A percentile compares a stretch with the other conserved stretches of the same genome.
Evolutionary conservation across 345 rosid species (phyloP).

Genomic region (Brassica nigra): DNA sequence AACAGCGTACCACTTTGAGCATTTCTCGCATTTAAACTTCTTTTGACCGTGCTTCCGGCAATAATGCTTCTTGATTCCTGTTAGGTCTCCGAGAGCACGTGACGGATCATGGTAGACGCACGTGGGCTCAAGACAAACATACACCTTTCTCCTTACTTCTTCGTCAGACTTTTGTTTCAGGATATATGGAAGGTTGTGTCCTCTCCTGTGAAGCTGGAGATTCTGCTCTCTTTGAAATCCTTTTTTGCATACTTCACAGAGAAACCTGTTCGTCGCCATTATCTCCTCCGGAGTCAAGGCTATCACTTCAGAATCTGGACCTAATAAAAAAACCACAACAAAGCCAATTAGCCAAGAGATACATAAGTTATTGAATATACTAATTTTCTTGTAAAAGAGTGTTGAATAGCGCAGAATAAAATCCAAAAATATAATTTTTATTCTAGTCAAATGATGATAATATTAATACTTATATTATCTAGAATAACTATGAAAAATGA

Average conservation of each 20-base stretch:
- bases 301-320: conserved; percentile 85
- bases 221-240: conserved; percentile 84
- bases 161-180: conserved; percentile 67
- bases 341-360: background rate
- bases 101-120: conserved; percentile 85
- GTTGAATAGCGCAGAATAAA: background rate
- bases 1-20: conserved; percentile 70
- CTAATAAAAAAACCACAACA: conserved; percentile 35
- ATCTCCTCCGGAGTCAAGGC: conserved; percentile 77
- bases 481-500: background rate
- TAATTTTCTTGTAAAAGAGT: conserved; percentile 23
- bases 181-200: conserved; percentile 80
- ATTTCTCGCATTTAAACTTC: conserved; percentile 78
- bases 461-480: background rate
- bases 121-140: conserved; percentile 77
- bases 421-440: background rate
- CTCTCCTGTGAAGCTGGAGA: conserved; percentile 79
- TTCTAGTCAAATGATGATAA: background rate
- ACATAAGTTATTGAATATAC: conserved; percentile 8
- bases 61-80: conserved; percentile 76
- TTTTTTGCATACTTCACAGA: conserved; percentile 83
- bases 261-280: conserved; percentile 76
- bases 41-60: conserved; percentile 76
- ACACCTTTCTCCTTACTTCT: conserved; percentile 72
- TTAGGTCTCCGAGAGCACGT: conserved; percentile 81